A percentile compares a stretch with the other conserved stretches of the same genome.
Conservation (phyloP, 2,329 filamentous ascomycete species). For the Pseudomassariella vexata region DNA sequence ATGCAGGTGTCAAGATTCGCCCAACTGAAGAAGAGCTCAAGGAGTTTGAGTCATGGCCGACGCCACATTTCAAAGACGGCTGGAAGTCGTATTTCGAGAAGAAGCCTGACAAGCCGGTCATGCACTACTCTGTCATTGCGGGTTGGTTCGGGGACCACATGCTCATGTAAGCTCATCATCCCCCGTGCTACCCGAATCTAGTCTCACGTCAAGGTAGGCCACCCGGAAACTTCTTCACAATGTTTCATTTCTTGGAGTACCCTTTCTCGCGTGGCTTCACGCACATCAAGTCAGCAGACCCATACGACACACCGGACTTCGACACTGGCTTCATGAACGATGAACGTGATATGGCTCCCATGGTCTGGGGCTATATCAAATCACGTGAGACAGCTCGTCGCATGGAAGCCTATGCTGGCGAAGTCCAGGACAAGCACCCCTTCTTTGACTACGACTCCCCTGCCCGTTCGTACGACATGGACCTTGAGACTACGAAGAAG, state of each 20-base stretch:
- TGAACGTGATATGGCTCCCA: conserved; percentile 76
- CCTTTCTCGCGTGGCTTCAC: conserved; percentile 69
- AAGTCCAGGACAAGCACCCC: conserved; percentile 64
- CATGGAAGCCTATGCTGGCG: conserved; percentile 73
- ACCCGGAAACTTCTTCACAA: conserved; percentile 74
- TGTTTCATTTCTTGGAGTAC: conserved; percentile 78
- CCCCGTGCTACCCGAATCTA: neutral
- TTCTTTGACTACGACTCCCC: conserved; percentile 66
- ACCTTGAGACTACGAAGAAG: conserved; percentile 67
- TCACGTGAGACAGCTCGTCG: conserved; percentile 72
- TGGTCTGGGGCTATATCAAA: conserved; percentile 83
- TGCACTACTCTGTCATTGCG: conserved; percentile 76
- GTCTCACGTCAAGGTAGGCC: conserved; percentile 52
- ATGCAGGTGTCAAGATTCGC: conserved; percentile 73
- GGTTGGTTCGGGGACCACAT: conserved; percentile 59
- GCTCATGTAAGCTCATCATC: conserved; percentile 40
- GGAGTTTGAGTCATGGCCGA: conserved; percentile 68
- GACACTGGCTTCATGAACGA: conserved; percentile 83
- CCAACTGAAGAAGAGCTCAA: conserved; percentile 63
- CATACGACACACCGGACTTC: conserved; percentile 71
- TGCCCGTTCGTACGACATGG: conserved; percentile 66
- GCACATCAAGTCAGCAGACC: conserved; percentile 65
- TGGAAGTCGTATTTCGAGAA: conserved; percentile 82
- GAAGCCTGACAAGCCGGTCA: conserved; percentile 80
- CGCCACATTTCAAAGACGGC: conserved; percentile 64